Evolutionary conservation across 768 basidiomycete genomes (phyloP).

Genomic region (Kwoniella mangroviensis): DNA sequence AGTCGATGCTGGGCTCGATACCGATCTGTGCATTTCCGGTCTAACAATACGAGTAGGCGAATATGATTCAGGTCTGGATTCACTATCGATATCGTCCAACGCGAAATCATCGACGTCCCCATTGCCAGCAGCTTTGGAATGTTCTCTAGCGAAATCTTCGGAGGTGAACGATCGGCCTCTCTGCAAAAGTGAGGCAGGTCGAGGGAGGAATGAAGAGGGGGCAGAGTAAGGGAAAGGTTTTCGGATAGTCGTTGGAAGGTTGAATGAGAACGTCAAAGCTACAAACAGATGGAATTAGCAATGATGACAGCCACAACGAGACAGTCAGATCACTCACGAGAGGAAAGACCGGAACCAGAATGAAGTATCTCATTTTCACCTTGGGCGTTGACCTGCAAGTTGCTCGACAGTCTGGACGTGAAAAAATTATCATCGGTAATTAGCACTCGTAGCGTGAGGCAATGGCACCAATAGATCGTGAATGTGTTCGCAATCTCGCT

Average conservation of each 20-base stretch:
- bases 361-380: slow-evolving; percentile 24
- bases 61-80: neutral
- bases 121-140: slow-evolving; percentile 3
- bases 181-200: slow-evolving; percentile 44
- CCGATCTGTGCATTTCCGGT: slow-evolving; percentile 32
- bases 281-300: neutral
- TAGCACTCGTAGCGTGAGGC: too few species aligned
- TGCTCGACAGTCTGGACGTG: slow-evolving; percentile 28
- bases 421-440: neutral
- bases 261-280: slow-evolving; percentile 39
- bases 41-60: slow-evolving; percentile 2
- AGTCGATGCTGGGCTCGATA: slow-evolving; percentile 28
- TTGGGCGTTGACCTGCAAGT: slow-evolving; percentile 31
- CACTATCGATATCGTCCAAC: slow-evolving; percentile 20
- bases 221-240: slow-evolving; percentile 30
- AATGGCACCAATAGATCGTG: too few species aligned
- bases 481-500: too few species aligned
- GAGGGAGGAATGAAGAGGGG: slow-evolving; percentile 15
- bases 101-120: slow-evolving; percentile 20
- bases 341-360: slow-evolving; percentile 33
- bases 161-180: slow-evolving; percentile 54
- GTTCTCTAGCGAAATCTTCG: slow-evolving; percentile 45
- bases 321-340: slow-evolving; percentile 28
- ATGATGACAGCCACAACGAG: too few species aligned
- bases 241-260: slow-evolving; percentile 15